Percentiles rank a stretch among this genome's conserved stretches.
Evolutionary conservation across 768 basidiomycete genomes (phyloP).

Genomic region (Psilocybe subaeruginosa): DNA sequence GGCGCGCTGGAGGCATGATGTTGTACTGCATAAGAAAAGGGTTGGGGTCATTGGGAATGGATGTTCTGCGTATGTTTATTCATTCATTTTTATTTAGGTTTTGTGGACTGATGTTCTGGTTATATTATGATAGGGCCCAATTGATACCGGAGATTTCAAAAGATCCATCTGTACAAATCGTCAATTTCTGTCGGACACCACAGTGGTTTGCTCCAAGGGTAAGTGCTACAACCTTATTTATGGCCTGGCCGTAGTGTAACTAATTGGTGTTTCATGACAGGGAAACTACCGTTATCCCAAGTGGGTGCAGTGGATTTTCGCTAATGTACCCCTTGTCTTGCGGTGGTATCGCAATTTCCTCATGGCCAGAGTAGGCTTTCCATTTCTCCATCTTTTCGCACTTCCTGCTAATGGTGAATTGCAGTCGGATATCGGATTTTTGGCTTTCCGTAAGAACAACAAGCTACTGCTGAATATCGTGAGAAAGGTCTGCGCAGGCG

Average conservation of each 20-base stretch:
- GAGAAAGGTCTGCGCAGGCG: constrained; percentile 29
- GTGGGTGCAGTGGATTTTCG: constrained; percentile 56
- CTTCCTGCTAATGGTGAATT: not conserved
- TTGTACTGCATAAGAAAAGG: constrained; percentile 51
- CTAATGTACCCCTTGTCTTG: constrained; percentile 53
- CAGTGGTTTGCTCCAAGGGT: constrained; percentile 62
- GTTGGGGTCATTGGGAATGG: constrained; percentile 70
- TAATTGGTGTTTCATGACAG: constrained; percentile 25
- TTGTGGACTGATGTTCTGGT: not conserved
- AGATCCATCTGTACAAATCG: constrained; percentile 50
- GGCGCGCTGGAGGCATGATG: constrained; percentile 56
- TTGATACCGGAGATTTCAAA: constrained; percentile 55
- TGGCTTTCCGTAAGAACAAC: constrained; percentile 46
- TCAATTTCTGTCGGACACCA: constrained; percentile 63
- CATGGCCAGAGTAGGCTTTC: constrained; percentile 45
- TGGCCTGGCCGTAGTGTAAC: not conserved
- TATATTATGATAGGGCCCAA: constrained; percentile 49
- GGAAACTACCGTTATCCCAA: constrained; percentile 42
- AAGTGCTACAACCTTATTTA: constrained; percentile 19
- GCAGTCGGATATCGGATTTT: constrained; percentile 39
- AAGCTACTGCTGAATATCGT: constrained; percentile 30
- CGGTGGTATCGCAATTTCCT: constrained; percentile 48
- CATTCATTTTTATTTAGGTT: constrained; percentile 4
- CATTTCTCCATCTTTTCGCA: not conserved
- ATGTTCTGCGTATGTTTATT: constrained; percentile 52